Base-by-base conservation (phyloP, 441 rosid species). In the Hura crepitans region DNA sequence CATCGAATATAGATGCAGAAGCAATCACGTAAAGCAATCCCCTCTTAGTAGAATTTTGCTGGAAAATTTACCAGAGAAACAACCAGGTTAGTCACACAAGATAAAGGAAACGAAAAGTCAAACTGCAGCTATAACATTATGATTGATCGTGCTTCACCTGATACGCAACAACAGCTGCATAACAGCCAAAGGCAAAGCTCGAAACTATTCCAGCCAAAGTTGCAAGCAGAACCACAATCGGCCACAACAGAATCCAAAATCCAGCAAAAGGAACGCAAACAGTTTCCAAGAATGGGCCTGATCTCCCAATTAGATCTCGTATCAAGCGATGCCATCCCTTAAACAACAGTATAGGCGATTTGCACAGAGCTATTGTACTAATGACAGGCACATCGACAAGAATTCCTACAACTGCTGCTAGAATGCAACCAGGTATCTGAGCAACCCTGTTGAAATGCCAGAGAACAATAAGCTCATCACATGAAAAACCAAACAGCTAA, bases 211-310 rank as follows among this genome's bases (percentile, higher is more conserved):
- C 72, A 35, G 64, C 74, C 39, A 47, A 6, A 33, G 27, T 60
- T 20, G 72, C 75, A 0, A 73, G 58, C 10, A 77, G 49, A 68
- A 78, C 78, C 42, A 68, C 62, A n/a, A 31, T 31, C 28, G 81
- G 81, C 81, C 81, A 78, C 51, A 78, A 33, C n/a, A 74, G 72
- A 47, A 78, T 74, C 68, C 45, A 67, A 31, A 75, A 55, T 4
- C 76, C 79, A 4, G 79, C 79, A 54, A 78, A 71, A 51, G 81
- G 79, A 71, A 78, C 72, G 59, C 79, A 78, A 45, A 69, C 76
- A 35, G 81, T 78, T 61, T 78, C 79, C 62, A 75, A 35, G 63
- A 78, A 78, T 20, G 81, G 79, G 12, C 81, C 79, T 27, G 64
- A 78, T 39, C 79, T 68, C 61, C 81, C 78, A 0, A 68, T 37